Percentiles rank a stretch among this genome's conserved stretches.
Evolutionary conservation across 345 rosid genomes (phyloP).

Genomic region (Erucastrum elatum): DNA sequence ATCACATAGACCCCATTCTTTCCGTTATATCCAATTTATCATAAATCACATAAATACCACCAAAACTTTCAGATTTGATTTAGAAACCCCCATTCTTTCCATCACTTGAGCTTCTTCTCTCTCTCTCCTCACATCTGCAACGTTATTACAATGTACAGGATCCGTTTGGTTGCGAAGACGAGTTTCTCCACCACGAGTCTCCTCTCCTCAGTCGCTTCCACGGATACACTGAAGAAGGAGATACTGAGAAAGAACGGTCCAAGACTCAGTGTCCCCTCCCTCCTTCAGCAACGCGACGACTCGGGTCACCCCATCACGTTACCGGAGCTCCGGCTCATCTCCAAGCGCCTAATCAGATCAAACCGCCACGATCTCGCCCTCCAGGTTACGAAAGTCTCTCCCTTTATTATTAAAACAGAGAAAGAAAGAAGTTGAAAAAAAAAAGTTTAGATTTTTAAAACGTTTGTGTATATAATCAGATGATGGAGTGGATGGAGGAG

Average conservation of each 20-base stretch:
- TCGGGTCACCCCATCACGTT: constrained; percentile 43
- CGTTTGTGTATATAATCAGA: constrained; percentile 34
- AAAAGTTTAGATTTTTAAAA: background rate
- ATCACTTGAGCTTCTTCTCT: background rate
- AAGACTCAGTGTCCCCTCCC: constrained; percentile 14
- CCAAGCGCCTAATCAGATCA: constrained; percentile 39
- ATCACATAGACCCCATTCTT: no score
- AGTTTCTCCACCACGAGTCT: constrained; percentile 23
- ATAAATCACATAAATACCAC: background rate
- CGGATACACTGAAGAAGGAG: constrained; percentile 24
- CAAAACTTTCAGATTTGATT: background rate
- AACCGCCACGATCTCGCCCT: constrained; percentile 52
- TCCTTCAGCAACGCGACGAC: constrained; percentile 44
- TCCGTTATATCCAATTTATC: no score
- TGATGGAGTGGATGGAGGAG: constrained; percentile 60
- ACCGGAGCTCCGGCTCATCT: constrained; percentile 49
- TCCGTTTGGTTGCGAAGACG: constrained; percentile 15
- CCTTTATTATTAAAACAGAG: background rate
- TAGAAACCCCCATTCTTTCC: background rate
- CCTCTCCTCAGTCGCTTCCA: constrained; percentile 35
- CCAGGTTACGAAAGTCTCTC: constrained; percentile 40
- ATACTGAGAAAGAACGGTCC: constrained; percentile 41
- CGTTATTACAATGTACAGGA: constrained; percentile 9
- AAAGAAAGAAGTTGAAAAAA: no score
- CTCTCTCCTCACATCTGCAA: background rate